Evolutionary conservation across 305 asterid genomes (phyloP).

Genomic region (Fraxinus sp.): DNA sequence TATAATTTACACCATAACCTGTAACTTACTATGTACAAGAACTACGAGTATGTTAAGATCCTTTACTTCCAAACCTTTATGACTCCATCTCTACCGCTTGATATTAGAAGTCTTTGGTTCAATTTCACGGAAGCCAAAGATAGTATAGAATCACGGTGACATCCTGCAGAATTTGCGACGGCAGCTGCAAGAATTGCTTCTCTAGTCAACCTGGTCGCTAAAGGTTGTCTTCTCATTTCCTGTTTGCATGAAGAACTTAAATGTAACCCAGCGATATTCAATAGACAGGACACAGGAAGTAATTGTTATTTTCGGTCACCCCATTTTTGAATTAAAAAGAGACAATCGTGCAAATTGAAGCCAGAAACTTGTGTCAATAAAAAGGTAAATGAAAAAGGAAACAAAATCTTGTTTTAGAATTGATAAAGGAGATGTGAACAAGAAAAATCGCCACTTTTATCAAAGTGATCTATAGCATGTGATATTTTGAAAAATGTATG

Average conservation of each 20-base stretch:
- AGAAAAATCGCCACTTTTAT: neutral
- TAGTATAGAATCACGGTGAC: slow-evolving; percentile 86
- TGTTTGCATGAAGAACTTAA: slow-evolving; percentile 31
- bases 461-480: neutral
- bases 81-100: slow-evolving; percentile 94
- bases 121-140: slow-evolving; percentile 84
- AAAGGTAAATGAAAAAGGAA: neutral
- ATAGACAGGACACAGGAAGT: neutral
- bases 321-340: neutral
- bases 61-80: slow-evolving; percentile 93
- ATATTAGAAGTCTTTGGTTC: slow-evolving; percentile 91
- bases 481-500: neutral
- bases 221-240: slow-evolving; percentile 81
- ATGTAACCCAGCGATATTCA: neutral
- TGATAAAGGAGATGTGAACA: neutral
- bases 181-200: slow-evolving; percentile 78
- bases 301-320: slow-evolving; percentile 12
- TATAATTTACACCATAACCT: slow-evolving; percentile 35
- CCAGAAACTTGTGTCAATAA: neutral
- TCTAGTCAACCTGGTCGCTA: slow-evolving; percentile 58
- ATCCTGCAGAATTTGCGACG: slow-evolving; percentile 85
- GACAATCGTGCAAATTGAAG: neutral
- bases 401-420: neutral
- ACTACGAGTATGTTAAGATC: slow-evolving; percentile 25
- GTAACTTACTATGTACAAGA: slow-evolving; percentile 42